These are phyloP conservation scores for Marasmius fiardii DNA, from an alignment of 1,284 basidiomycete genomes.

Conservation along the genomic window DNA sequence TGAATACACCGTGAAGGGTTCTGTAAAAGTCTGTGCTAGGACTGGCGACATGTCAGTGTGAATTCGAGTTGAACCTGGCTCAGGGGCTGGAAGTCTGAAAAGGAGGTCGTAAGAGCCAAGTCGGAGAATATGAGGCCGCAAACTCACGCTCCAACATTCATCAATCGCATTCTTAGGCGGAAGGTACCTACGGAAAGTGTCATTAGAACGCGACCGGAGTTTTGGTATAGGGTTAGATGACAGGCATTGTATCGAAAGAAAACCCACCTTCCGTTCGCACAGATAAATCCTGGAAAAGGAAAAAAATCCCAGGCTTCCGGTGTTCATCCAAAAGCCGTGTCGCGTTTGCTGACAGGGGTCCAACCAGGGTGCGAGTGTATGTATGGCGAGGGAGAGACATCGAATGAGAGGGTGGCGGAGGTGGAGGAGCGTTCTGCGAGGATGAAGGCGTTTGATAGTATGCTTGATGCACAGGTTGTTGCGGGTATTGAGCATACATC, in stretches of 20 bases:
- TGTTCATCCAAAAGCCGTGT: slow-evolving; percentile 81
- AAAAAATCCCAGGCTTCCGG: slow-evolving; percentile 81
- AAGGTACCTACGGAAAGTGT: slow-evolving; percentile 51
- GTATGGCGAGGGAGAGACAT: slow-evolving; percentile 49
- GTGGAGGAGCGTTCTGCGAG: slow-evolving; percentile 26
- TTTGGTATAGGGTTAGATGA: neutral
- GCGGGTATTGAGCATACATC: neutral
- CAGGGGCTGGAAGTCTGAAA: slow-evolving; percentile 66
- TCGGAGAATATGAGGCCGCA: slow-evolving; percentile 15
- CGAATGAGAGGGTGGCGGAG: slow-evolving; percentile 28
- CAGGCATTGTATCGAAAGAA: slow-evolving; percentile 1
- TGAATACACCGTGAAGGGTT: slow-evolving; percentile 88
- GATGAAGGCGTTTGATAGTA: slow-evolving; percentile 10
- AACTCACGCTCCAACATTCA: slow-evolving; percentile 83
- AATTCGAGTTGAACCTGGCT: slow-evolving; percentile 58
- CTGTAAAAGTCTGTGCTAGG: slow-evolving; percentile 81
- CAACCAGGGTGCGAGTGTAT: slow-evolving; percentile 85
- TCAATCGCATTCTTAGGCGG: slow-evolving; percentile 74
- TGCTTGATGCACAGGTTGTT: slow-evolving; percentile 1
- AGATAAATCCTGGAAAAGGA: slow-evolving; percentile 85
- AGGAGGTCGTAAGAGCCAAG: slow-evolving; percentile 15
- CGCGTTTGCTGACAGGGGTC: slow-evolving; percentile 81
- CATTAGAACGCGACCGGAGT: slow-evolving; percentile 4
- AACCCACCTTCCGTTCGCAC: slow-evolving; percentile 72
- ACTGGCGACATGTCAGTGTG: slow-evolving; percentile 68